phyloP scores from a whole-genome alignment of 345 rosid species.

The Rhodomyrtus tomentosa region DNA sequence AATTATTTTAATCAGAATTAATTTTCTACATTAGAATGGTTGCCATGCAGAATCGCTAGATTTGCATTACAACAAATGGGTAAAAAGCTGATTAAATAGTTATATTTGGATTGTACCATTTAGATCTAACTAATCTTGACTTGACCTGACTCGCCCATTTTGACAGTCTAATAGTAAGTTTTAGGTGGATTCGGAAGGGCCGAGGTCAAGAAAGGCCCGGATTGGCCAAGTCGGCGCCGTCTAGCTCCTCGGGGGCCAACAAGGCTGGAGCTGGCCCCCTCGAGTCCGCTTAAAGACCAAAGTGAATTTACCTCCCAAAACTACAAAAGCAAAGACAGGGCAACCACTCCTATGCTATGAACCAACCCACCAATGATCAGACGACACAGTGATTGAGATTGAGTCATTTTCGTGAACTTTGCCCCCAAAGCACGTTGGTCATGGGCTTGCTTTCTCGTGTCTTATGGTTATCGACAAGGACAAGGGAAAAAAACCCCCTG shows the following conservation, averaged over 20 bases:
- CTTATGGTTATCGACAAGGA: too few relatives aligned
- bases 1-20: too few relatives aligned
- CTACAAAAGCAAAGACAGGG: background rate
- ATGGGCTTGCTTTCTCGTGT: background rate
- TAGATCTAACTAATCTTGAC: too few relatives aligned
- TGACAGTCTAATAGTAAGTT: too few relatives aligned
- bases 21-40: too few relatives aligned
- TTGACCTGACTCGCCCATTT: too few relatives aligned
- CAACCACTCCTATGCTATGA: background rate
- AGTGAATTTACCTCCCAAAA: background rate
- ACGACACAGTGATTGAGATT: background rate
- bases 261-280: background rate
- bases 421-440: background rate
- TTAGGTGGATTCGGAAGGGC: background rate
- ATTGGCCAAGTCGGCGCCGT: too few relatives aligned
- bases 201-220: background rate
- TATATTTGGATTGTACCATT: too few relatives aligned
- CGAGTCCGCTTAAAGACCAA: background rate
- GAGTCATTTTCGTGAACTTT: background rate
- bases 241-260: background rate
- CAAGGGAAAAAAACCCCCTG: background rate
- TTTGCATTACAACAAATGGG: too few relatives aligned
- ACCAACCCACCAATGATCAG: too few relatives aligned
- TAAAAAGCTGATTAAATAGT: too few relatives aligned
- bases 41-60: too few relatives aligned